Percentiles rank a stretch among this genome's conserved stretches.
Conservation (phyloP, 139 green algal genomes). For the Nannochloris sp. region DNA sequence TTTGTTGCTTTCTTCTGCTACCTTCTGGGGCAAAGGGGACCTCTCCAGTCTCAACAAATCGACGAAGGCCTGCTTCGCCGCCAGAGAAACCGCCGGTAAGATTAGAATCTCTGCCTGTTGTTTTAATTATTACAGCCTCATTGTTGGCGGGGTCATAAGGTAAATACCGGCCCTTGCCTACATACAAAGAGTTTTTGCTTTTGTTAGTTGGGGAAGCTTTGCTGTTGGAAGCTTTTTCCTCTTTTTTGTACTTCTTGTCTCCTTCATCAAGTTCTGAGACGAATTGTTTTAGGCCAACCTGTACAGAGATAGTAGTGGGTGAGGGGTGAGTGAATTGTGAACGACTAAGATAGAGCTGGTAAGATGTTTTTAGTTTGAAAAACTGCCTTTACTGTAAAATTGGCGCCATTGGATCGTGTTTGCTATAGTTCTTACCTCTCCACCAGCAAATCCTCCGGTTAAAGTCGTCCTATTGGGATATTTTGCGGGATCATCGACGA, state of each 20-base stretch:
- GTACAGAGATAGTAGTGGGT: too few relatives aligned
- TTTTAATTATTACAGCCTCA: neutral
- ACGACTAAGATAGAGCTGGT: too few relatives aligned
- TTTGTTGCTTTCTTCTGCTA: slow-evolving; percentile 25
- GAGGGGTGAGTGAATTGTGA: too few relatives aligned
- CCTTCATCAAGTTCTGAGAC: slow-evolving; percentile 3
- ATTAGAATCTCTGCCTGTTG: neutral
- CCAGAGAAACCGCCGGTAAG: slow-evolving; percentile 77
- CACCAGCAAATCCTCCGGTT: slow-evolving; percentile 79
- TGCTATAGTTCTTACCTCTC: slow-evolving; percentile 51
- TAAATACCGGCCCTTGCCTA: slow-evolving; percentile 5
- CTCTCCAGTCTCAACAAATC: slow-evolving; percentile 64
- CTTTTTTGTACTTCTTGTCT: slow-evolving; percentile 1
- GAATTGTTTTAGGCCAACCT: slow-evolving; percentile 28
- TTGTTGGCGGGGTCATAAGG: neutral
- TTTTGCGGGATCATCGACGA: slow-evolving; percentile 25
- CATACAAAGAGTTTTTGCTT: neutral
- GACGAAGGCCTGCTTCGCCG: slow-evolving; percentile 64
- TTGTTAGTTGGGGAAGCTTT: neutral
- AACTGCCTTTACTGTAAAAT: too few relatives aligned
- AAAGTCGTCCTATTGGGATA: slow-evolving; percentile 24
- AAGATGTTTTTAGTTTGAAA: too few relatives aligned
- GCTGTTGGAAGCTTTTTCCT: slow-evolving; percentile 6
- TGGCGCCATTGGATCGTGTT: too few relatives aligned
- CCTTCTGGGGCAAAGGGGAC: slow-evolving; percentile 29